Percentiles rank a stretch among this genome's conserved stretches.
These are phyloP conservation scores for Malania oleifera DNA, from an alignment of 164 flowering plant genomes.

Conservation along the genomic window DNA sequence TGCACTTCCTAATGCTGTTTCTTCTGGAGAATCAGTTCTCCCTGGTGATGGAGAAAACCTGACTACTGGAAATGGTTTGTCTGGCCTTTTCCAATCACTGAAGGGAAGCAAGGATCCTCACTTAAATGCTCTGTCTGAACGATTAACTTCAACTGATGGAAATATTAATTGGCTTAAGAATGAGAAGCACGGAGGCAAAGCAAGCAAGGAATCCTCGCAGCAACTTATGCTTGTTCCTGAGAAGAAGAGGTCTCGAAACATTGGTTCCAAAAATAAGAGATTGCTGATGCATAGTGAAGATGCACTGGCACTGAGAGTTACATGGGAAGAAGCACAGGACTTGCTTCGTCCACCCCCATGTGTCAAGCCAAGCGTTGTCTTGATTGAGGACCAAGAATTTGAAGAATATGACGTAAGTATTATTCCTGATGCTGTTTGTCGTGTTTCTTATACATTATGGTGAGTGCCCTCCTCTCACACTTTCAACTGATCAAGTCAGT, in stretches of 20 bases:
- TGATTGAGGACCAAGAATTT: slow-evolving; percentile 56
- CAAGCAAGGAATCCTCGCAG: slow-evolving; percentile 22
- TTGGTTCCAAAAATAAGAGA: slow-evolving; percentile 83
- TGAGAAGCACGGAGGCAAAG: slow-evolving; percentile 26
- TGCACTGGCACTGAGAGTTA: slow-evolving; percentile 74
- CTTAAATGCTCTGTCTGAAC: slow-evolving; percentile 16
- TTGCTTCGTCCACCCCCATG: slow-evolving; percentile 87
- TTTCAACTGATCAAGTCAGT: too few relatives aligned
- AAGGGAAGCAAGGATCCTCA: slow-evolving; percentile 24
- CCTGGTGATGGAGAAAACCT: slow-evolving; percentile 25
- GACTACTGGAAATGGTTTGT: slow-evolving; percentile 22
- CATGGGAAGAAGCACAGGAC: slow-evolving; percentile 98
- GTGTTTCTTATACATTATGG: neutral
- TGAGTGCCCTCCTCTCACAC: neutral
- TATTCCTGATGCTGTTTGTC: neutral
- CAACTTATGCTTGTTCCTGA: slow-evolving; percentile 22
- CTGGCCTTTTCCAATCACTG: slow-evolving; percentile 15
- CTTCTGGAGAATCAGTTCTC: slow-evolving; percentile 24
- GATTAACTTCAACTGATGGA: slow-evolving; percentile 21
- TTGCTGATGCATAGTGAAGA: slow-evolving; percentile 73
- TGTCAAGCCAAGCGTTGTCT: slow-evolving; percentile 51
- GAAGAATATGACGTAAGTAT: slow-evolving; percentile 65
- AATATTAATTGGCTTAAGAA: slow-evolving; percentile 23
- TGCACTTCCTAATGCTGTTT: slow-evolving; percentile 25
- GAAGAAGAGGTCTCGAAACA: slow-evolving; percentile 56